A percentile compares a stretch with the other conserved stretches of the same genome.
phyloP scores from a whole-genome alignment of 2,329 filamentous ascomycete genomes.

The Penicillium palitans region DNA sequence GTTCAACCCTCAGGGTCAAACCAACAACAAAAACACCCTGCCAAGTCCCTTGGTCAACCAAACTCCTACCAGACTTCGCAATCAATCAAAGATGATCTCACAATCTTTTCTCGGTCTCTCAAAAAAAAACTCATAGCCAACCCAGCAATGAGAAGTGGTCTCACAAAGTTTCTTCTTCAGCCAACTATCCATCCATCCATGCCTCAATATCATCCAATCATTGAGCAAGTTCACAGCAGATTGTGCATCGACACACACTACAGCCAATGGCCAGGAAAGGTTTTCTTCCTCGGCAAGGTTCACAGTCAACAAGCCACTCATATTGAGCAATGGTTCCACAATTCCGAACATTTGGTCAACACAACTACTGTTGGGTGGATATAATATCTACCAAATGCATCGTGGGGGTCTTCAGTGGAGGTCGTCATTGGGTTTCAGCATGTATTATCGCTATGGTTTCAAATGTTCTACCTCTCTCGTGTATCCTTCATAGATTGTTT shows the following conservation, averaged over 20 bases:
- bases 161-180: neutral
- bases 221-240: neutral
- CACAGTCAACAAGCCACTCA: neutral
- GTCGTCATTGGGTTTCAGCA: conserved; percentile 4
- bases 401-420: neutral
- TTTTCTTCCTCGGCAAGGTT: neutral
- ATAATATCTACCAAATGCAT: neutral
- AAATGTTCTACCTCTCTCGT: neutral
- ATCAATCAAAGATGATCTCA: neutral
- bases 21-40: neutral
- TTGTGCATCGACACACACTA: neutral
- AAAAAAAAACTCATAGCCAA: neutral
- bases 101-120: neutral
- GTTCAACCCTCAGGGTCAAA: neutral
- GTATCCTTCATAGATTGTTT: neutral
- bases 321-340: neutral
- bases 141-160: neutral
- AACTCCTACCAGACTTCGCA: neutral
- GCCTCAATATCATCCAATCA: neutral
- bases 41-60: neutral
- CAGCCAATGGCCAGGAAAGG: neutral
- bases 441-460: neutral
- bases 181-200: neutral
- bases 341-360: neutral
- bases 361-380: neutral